These are phyloP conservation scores for Karstenula rhodostoma DNA, from an alignment of 2,329 filamentous ascomycete species.

Conservation along the genomic window DNA sequence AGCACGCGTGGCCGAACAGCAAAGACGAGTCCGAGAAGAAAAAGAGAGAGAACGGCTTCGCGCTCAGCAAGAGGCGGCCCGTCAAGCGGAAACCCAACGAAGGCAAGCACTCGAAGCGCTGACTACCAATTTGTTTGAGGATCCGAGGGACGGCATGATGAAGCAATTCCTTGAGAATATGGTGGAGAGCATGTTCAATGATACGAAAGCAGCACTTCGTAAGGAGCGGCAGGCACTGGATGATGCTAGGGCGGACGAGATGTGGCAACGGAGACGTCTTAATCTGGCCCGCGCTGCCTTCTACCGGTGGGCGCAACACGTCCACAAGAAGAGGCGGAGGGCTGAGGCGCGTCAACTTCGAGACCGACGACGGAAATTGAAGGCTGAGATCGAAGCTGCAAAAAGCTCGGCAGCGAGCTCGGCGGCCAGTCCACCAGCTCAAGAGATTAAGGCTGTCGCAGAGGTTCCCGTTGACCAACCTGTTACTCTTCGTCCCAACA, in stretches of 20 bases:
- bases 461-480: background rate
- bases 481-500: background rate
- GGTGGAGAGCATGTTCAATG: conserved; percentile 45
- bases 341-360: conserved; percentile 33
- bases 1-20: conserved; percentile 25
- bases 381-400: conserved; percentile 5
- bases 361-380: conserved; percentile 35
- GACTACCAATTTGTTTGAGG: conserved; percentile 49
- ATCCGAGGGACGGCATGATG: conserved; percentile 51
- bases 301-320: conserved; percentile 32
- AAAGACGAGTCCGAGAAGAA: conserved; percentile 25
- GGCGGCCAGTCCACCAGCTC: background rate
- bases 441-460: background rate
- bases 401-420: conserved; percentile 2
- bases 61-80: conserved; percentile 12
- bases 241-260: conserved; percentile 28
- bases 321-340: conserved; percentile 36
- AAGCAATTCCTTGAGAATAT: conserved; percentile 55
- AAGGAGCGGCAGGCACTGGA: conserved; percentile 44
- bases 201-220: conserved; percentile 42
- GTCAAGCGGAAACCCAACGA: conserved; percentile 20
- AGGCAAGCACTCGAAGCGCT: conserved; percentile 41
- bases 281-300: conserved; percentile 31
- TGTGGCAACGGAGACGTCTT: conserved; percentile 25
- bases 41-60: conserved; percentile 16